Conservation (phyloP, 306 rosid species). For the Luffa acutangula region DNA sequence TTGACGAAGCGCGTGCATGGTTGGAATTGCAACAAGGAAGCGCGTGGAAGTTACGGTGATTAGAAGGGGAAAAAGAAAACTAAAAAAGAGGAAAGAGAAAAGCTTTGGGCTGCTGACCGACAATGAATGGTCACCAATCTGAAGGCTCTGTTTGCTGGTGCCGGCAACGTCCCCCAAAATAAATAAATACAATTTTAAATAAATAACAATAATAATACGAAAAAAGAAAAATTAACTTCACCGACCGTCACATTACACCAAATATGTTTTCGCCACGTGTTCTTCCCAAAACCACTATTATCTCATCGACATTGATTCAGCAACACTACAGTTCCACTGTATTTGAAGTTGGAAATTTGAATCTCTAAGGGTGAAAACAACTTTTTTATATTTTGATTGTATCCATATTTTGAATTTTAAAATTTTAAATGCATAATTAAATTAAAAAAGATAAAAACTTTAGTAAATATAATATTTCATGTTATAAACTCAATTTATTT, state of each 20-base stretch:
- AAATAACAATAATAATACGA: not conserved
- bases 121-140: not conserved
- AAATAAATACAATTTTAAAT: not conserved
- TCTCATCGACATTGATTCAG: not conserved
- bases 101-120: constrained; percentile 3
- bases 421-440: no score
- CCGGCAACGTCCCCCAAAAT: not conserved
- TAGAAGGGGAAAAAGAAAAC: not conserved
- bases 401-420: no score
- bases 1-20: not conserved
- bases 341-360: no score
- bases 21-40: not conserved
- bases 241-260: constrained; percentile 5
- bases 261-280: not conserved
- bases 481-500: no score
- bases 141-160: not conserved
- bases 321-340: not conserved
- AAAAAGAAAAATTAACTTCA: not conserved
- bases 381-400: no score
- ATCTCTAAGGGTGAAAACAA: no score
- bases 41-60: not conserved
- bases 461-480: no score
- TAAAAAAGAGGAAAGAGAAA: not conserved
- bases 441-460: no score
- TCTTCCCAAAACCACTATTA: not conserved